Conservation (phyloP, 2,329 filamentous ascomycete species). For the Penicillium paneum region DNA sequence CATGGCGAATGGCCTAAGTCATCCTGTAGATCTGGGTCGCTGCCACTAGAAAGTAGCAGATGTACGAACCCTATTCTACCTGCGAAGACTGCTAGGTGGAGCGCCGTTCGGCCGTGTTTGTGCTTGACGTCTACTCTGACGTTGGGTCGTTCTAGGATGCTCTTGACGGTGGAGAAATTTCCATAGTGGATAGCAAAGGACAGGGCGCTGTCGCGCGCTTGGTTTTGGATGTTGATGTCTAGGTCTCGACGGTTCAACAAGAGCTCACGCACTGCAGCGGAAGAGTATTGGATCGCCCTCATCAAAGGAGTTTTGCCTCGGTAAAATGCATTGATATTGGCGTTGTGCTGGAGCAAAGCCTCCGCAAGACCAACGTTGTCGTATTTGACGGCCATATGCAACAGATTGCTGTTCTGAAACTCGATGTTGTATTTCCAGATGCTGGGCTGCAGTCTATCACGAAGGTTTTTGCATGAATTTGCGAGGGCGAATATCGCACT, state of each 20-base stretch:
- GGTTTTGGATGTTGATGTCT: constrained; percentile 3
- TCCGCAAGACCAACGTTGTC: constrained; percentile 1
- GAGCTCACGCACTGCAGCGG: background rate
- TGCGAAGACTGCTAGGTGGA: background rate
- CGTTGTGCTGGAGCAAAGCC: background rate
- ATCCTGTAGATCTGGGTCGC: background rate
- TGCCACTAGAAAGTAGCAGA: background rate
- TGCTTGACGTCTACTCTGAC: background rate
- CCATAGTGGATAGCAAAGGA: too few species aligned
- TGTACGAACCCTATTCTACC: background rate
- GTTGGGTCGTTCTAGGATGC: background rate
- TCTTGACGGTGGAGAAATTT: too few species aligned
- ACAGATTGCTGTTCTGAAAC: constrained; percentile 7
- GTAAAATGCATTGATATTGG: constrained; percentile 7
- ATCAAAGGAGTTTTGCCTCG: constrained; percentile 1
- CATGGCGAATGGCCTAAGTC: background rate
- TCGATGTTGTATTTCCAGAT: background rate
- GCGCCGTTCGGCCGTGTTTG: background rate
- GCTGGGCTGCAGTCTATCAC: background rate
- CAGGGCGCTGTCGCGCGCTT: background rate
- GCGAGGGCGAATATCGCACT: background rate
- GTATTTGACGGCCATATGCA: constrained; percentile 3
- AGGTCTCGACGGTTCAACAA: background rate
- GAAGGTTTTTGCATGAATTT: background rate
- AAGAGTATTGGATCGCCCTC: constrained; percentile 2